Evolutionary conservation across 1,284 basidiomycete species (phyloP).

Genomic region (Schizophyllum commune): DNA sequence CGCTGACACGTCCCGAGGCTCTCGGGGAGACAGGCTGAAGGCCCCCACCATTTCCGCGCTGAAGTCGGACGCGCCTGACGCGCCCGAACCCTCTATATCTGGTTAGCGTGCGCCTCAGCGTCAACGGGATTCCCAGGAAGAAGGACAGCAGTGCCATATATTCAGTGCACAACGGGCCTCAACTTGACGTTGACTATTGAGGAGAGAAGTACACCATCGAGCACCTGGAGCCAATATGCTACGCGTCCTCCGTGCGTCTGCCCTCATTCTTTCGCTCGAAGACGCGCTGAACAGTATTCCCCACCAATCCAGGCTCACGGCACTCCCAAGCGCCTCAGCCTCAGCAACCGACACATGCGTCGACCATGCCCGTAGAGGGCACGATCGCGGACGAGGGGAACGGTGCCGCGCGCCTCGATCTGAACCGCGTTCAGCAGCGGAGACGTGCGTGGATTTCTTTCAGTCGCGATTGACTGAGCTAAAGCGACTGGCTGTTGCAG

Average conservation of each 20-base stretch:
- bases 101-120: too few relatives aligned
- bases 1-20: too few relatives aligned
- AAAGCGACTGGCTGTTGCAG: constrained; percentile 15
- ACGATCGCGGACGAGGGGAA: background rate
- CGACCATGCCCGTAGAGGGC: background rate
- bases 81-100: too few relatives aligned
- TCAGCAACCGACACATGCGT: background rate
- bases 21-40: background rate
- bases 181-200: too few relatives aligned
- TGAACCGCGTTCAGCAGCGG: background rate
- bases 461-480: background rate
- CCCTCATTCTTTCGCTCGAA: background rate
- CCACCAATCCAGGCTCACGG: background rate
- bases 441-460: background rate
- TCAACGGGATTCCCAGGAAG: too few relatives aligned
- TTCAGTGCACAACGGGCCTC: too few relatives aligned
- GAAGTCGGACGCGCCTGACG: background rate
- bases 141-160: too few relatives aligned
- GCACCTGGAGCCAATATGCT: background rate
- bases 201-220: background rate
- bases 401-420: background rate
- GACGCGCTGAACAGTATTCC: background rate
- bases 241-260: background rate
- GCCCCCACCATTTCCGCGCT: background rate
- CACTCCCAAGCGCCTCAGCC: background rate